phyloP scores from a whole-genome alignment of 345 rosid species.

The Heritiera littoralis region DNA sequence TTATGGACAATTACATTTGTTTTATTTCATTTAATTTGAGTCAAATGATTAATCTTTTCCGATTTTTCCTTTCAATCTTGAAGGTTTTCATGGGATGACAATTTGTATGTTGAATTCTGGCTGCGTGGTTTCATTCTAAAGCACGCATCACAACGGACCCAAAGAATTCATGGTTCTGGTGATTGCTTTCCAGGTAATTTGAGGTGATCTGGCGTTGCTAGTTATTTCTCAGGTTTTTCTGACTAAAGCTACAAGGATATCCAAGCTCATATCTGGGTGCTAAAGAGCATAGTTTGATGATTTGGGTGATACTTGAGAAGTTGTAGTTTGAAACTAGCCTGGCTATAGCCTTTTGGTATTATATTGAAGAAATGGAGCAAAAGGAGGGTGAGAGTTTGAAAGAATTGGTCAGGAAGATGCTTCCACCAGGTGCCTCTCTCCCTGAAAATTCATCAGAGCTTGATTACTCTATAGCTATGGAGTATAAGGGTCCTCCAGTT shows the following conservation, averaged over 20 bases:
- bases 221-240: neutral
- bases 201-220: neutral
- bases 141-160: conserved; percentile 7
- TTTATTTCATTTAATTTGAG: conserved; percentile 21
- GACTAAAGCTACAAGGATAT: conserved; percentile 8
- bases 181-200: conserved; percentile 8
- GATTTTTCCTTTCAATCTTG: conserved; percentile 22
- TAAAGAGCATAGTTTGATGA: conserved; percentile 8
- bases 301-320: neutral
- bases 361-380: conserved; percentile 36
- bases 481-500: conserved; percentile 73
- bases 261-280: conserved; percentile 11
- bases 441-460: conserved; percentile 64
- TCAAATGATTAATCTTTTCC: conserved; percentile 18
- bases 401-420: conserved; percentile 76
- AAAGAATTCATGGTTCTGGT: neutral
- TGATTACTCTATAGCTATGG: conserved; percentile 89
- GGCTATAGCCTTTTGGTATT: conserved; percentile 16
- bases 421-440: conserved; percentile 82
- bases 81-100: conserved; percentile 34
- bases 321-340: conserved; percentile 19
- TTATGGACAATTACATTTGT: neutral
- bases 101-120: conserved; percentile 17
- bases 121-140: conserved; percentile 25
- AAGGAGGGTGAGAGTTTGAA: conserved; percentile 66